These are phyloP conservation scores for Farysia itapuensis DNA, from an alignment of 1,284 basidiomycete genomes.

Conservation along the genomic window DNA sequence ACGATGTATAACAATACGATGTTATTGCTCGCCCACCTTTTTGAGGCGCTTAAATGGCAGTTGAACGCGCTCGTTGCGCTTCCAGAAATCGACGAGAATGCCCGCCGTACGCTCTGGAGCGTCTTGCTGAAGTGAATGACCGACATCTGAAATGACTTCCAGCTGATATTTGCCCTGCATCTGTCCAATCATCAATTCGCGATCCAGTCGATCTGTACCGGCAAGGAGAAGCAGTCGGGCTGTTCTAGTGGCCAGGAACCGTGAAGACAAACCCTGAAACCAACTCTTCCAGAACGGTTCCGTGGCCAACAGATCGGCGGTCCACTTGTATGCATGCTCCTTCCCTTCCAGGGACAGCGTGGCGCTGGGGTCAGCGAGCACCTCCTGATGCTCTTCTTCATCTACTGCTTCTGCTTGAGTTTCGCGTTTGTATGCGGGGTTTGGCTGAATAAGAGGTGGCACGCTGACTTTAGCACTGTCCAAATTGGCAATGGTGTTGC, in stretches of 20 bases:
- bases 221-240: slow-evolving; percentile 87
- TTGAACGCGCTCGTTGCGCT: slow-evolving; percentile 71
- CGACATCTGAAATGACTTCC: slow-evolving; percentile 79
- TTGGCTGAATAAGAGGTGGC: slow-evolving; percentile 41
- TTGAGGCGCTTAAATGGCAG: slow-evolving; percentile 29
- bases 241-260: slow-evolving; percentile 75
- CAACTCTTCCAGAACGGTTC: slow-evolving; percentile 91
- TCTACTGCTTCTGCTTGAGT: neutral
- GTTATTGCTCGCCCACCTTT: slow-evolving; percentile 34
- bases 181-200: slow-evolving; percentile 93
- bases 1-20: too few species aligned
- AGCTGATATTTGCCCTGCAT: slow-evolving; percentile 91
- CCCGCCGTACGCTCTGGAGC: slow-evolving; percentile 77
- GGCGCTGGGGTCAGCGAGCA: neutral
- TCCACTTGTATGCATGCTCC: slow-evolving; percentile 67
- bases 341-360: neutral
- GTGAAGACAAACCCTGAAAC: slow-evolving; percentile 79
- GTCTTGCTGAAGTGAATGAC: slow-evolving; percentile 95
- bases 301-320: slow-evolving; percentile 78
- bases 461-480: slow-evolving; percentile 55
- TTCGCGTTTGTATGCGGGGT: slow-evolving; percentile 10
- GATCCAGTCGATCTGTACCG: slow-evolving; percentile 88
- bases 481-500: slow-evolving; percentile 50
- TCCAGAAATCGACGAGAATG: slow-evolving; percentile 85
- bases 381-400: slow-evolving; percentile 16